Conservation (phyloP, 129 eudicot genomes). For the carrot (Daucus carota) region DH1_v3.0 NC_030386.2:38214501-38215000, state of each 20-base stretch:
- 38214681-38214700: neutral
- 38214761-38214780: neutral
- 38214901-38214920: neutral
- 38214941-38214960: neutral
- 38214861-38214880: neutral
- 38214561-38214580: slow-evolving; percentile 91
- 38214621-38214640: slow-evolving; percentile 27
- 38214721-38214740: neutral
- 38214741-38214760: neutral
- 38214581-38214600: slow-evolving; percentile 98
- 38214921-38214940: neutral
- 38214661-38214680: neutral
- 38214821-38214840: neutral
- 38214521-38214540: slow-evolving; percentile 93
- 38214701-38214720: neutral
- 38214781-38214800: neutral
- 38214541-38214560: slow-evolving; percentile 96
- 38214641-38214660: neutral
- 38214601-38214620: slow-evolving; percentile 92
- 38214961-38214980: neutral
- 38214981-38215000: neutral
- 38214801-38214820: neutral
- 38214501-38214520: slow-evolving; percentile 80
- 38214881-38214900: neutral
- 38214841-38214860: neutral